Evolutionary conservation across 2,329 filamentous ascomycete genomes (phyloP).

Genomic region (Calonectria multiphialidica): DNA sequence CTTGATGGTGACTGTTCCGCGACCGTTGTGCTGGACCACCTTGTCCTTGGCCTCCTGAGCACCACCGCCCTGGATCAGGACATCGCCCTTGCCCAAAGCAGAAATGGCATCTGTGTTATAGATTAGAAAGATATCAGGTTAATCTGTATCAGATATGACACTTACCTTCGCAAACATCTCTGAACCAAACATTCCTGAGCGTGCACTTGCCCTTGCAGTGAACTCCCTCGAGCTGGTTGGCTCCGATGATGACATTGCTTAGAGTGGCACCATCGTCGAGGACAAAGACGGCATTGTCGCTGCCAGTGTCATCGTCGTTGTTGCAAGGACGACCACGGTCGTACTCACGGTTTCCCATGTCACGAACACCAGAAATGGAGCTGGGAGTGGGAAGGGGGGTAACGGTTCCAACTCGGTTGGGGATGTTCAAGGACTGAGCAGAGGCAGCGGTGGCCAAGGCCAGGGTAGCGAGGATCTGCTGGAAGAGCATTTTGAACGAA

Average conservation of each 20-base stretch:
- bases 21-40: constrained; percentile 40
- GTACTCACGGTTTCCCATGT: constrained; percentile 21
- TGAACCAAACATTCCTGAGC: constrained; percentile 52
- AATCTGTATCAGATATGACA: background rate
- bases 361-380: constrained; percentile 5
- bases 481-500: constrained; percentile 18
- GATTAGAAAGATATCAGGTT: background rate
- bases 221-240: constrained; percentile 39
- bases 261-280: constrained; percentile 30
- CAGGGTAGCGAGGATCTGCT: constrained; percentile 1
- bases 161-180: constrained; percentile 50
- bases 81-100: constrained; percentile 8
- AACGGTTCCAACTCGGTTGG: constrained; percentile 8
- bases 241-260: constrained; percentile 34
- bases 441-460: constrained; percentile 14
- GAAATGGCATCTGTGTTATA: constrained; percentile 17
- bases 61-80: constrained; percentile 32
- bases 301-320: constrained; percentile 10
- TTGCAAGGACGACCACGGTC: constrained; percentile 22
- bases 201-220: constrained; percentile 45
- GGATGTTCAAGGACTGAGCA: constrained; percentile 18
- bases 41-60: constrained; percentile 40
- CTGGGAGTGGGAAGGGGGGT: constrained; percentile 2
- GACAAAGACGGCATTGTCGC: constrained; percentile 27
- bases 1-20: constrained; percentile 38